Evolutionary conservation across 257 asterid species (phyloP), one percentile per base, ranked within the genome.

Genomic region (Solanum peruvianum): DNA sequence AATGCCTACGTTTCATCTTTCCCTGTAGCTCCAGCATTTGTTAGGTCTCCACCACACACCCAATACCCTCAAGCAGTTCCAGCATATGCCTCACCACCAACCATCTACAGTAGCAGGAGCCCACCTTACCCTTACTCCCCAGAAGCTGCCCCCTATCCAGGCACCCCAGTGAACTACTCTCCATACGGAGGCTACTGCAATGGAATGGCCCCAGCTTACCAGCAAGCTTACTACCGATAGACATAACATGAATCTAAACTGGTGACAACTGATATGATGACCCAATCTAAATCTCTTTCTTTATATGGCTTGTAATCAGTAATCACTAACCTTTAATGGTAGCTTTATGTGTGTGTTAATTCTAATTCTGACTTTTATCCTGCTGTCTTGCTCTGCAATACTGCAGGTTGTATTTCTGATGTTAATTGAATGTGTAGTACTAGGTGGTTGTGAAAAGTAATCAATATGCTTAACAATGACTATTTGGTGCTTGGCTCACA

Each of bases 1-100:
- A 97, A 97, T 33, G 99, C 99, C 62, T 97, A 97, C 7, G 99
- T 97, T 47, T 97, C 99, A 5, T 97, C 99, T 25, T 96, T 97
- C 93, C 99, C 99, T 1, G 89, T 98, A 60, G 94, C 98, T 6
- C 98, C 99, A 0, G 88, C 99, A 10, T 96, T 90, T 16, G 89
- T 96, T 84, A 88, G 95, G 91, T 94, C 99, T 39, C 98, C 99
- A 52, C 88, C 98, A 14, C 98, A 96, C 92, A 87, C 92, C 58
- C 99, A 94, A 86, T 96, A 93, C 92, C 94, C 98, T 6, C 37
- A 94, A 13, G 90, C 94, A 3, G 90, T 93, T 84, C 97, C 98
- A 13, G 92, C 98, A 12, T 96, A 96, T 90, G 98, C 98, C 42
- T 91, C 97, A 6, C 90, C 94, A 39, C 94, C 96, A 9, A 89